Evolutionary conservation across 2,329 filamentous ascomycete genomes (phyloP).

Genomic region (Chaetothyriales sp.): DNA sequence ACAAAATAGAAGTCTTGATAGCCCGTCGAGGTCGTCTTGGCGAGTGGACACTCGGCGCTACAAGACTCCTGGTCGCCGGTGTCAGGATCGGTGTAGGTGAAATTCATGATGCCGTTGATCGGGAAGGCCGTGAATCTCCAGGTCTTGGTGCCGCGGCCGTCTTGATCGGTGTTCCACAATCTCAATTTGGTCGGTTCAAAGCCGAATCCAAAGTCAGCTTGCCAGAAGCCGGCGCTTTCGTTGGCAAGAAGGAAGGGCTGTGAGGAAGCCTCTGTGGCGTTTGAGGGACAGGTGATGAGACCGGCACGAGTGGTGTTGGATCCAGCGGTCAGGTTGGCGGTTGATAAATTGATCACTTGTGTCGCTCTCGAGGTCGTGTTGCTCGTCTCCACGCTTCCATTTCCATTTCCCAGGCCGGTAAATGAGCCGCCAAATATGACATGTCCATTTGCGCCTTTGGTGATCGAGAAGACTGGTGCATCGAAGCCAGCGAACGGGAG

Average conservation of each 20-base stretch:
- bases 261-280: constrained; percentile 52
- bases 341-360: constrained; percentile 67
- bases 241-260: constrained; percentile 74
- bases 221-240: constrained; percentile 64
- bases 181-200: constrained; percentile 79
- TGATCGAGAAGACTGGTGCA: constrained; percentile 75
- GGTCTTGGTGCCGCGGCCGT: constrained; percentile 74
- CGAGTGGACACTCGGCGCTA: constrained; percentile 74
- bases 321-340: constrained; percentile 55
- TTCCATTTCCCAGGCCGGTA: constrained; percentile 63
- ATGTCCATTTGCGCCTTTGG: constrained; percentile 63
- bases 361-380: constrained; percentile 43
- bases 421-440: constrained; percentile 89
- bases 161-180: constrained; percentile 72
- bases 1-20: constrained; percentile 91
- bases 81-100: constrained; percentile 71
- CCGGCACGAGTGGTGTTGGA: constrained; percentile 41
- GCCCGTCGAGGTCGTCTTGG: constrained; percentile 47
- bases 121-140: constrained; percentile 79
- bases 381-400: constrained; percentile 34
- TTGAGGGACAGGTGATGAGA: constrained; percentile 70
- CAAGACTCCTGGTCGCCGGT: constrained; percentile 58
- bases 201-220: constrained; percentile 66
- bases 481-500: constrained; percentile 91
- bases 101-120: constrained; percentile 85